Conservation (phyloP, 2,329 filamentous ascomycete genomes). For the Pseudomassariella vexata region DNA sequence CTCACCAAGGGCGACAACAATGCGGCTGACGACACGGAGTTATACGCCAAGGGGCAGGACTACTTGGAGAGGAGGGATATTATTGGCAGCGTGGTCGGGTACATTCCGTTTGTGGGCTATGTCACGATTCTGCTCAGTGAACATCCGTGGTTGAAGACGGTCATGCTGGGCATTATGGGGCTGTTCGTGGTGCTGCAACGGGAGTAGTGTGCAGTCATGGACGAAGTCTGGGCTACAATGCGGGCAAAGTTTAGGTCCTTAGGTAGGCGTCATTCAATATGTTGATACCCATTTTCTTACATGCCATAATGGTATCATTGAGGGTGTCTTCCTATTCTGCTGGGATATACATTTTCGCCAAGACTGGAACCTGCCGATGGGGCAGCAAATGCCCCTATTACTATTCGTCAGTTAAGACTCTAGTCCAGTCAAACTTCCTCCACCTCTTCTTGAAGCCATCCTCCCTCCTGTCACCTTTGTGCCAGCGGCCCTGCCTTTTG, state of each 20-base stretch:
- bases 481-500: conserved; percentile 87
- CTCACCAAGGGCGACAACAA: conserved; percentile 99
- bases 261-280: too few species aligned
- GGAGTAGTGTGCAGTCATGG: too few species aligned
- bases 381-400: background rate
- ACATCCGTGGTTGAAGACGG: conserved; percentile 95
- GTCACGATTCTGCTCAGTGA: conserved; percentile 94
- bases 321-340: too few species aligned
- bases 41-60: conserved; percentile 78
- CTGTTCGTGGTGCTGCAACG: conserved; percentile 86
- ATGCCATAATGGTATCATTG: too few species aligned
- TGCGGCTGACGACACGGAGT: conserved; percentile 82
- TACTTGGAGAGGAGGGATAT: conserved; percentile 85
- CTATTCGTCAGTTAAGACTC: conserved; percentile 42
- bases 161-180: conserved; percentile 91
- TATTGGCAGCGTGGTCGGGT: conserved; percentile 86
- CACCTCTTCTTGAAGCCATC: conserved; percentile 79
- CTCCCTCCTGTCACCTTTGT: conserved; percentile 59
- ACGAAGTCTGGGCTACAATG: too few species aligned
- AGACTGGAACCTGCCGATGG: too few species aligned
- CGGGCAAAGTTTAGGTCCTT: too few species aligned
- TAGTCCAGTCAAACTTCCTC: conserved; percentile 87
- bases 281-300: too few species aligned
- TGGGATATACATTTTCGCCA: too few species aligned
- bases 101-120: conserved; percentile 92